Evolutionary conservation across 2,329 filamentous ascomycete species (phyloP), one percentile per base, ranked within the genome.

Genomic region (Fusarium aywerte): DNA sequence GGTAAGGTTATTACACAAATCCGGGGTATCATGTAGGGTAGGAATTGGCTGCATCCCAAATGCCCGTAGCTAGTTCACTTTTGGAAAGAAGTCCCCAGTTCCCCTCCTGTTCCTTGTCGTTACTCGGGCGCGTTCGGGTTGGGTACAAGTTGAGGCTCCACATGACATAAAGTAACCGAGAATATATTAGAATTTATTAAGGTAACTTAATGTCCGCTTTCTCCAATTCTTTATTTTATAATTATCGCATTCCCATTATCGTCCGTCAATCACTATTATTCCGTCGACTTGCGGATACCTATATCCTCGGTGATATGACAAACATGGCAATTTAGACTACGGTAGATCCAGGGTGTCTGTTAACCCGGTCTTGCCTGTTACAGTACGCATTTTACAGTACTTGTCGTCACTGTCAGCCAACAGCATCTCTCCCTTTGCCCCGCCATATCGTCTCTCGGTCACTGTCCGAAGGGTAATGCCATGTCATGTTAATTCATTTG

Each of bases 361-460:
- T 54, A 54, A 63, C 66, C 60, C 69, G 63, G 51, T 49, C 58
- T 59, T 59, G 67, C 60, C 38, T 21, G 15, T 39, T 39, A 61
- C n/a, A n/a, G n/a, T n/a, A n/a, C n/a, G n/a, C n/a, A n/a, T n/a
- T n/a, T n/a, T 70, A 55, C 57, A 54, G 42, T 27, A 38, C 33
- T 58, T 53, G 62, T 53, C 43, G 58, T 44, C 57, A 57, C 54
- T 49, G 57, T 31, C 40, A 45, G 57, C 69, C 69, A 72, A 63
- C 64, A 47, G 64, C 56, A 68, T 58, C 59, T 44, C 59, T 64
- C 49, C 58, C 51, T 58, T 58, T 68, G 65, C 58, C 60, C 69
- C 61, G 68, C 56, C 49, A 58, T 60, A 36, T 65, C 54, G 38
- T 56, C 48, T 70, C 70, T 73, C 70, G 70, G 70, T 72, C 70